Evolutionary conservation across 768 basidiomycete species (phyloP).

Genomic region (Suillus americanus): DNA sequence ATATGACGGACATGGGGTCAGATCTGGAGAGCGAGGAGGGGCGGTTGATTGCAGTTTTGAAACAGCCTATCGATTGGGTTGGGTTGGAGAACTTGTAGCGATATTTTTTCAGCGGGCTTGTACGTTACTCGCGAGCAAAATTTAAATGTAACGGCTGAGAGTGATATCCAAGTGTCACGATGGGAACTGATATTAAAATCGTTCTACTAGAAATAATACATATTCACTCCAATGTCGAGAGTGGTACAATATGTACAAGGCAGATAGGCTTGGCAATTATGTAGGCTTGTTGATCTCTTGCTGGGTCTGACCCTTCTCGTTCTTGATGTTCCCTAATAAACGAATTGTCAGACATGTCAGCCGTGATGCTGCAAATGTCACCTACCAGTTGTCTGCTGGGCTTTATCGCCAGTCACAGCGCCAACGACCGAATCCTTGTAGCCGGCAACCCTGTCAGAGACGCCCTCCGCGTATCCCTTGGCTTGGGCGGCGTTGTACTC

Average conservation of each 20-base stretch:
- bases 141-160: neutral
- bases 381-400: constrained; percentile 50
- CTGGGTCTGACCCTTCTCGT: constrained; percentile 55
- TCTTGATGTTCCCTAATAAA: constrained; percentile 46
- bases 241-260: neutral
- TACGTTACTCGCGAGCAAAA: too few species aligned
- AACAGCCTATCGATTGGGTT: constrained; percentile 66
- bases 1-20: constrained; percentile 72
- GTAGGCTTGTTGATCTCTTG: constrained; percentile 50
- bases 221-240: neutral
- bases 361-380: neutral
- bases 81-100: neutral
- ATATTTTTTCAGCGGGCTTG: neutral
- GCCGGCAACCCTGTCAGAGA: constrained; percentile 42
- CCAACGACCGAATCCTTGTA: constrained; percentile 56
- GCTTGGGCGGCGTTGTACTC: constrained; percentile 48
- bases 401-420: constrained; percentile 53
- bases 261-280: neutral
- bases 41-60: constrained; percentile 58
- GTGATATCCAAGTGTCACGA: neutral
- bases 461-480: constrained; percentile 52
- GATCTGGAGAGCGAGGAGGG: constrained; percentile 66
- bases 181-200: neutral
- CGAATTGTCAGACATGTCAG: neutral
- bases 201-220: neutral